Evolutionary conservation across 441 rosid species (phyloP).

Genomic region (Brassica hybrid): DNA sequence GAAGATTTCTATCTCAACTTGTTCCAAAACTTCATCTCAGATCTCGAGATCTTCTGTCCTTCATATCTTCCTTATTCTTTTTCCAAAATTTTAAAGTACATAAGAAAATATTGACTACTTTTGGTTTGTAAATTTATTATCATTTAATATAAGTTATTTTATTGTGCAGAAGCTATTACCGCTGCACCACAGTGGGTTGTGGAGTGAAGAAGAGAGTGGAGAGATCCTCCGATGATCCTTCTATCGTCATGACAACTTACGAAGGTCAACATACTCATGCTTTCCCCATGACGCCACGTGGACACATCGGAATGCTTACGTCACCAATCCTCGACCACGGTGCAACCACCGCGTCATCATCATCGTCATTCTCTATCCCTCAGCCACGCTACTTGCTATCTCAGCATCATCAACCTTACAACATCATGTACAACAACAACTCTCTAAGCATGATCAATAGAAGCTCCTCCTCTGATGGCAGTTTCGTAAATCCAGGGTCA

Average conservation of each 20-base stretch:
- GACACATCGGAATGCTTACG: slow-evolving; percentile 55
- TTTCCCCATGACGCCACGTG: slow-evolving; percentile 73
- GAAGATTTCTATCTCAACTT: slow-evolving; percentile 33
- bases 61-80: not conserved
- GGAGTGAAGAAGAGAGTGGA: slow-evolving; percentile 99
- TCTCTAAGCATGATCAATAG: slow-evolving; percentile 46
- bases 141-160: not conserved
- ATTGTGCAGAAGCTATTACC: slow-evolving; percentile 83
- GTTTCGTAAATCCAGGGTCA: slow-evolving; percentile 31
- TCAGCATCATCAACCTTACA: slow-evolving; percentile 49
- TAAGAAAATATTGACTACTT: too few relatives aligned
- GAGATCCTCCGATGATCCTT: slow-evolving; percentile 84
- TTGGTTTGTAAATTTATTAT: too few relatives aligned
- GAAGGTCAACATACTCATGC: slow-evolving; percentile 92
- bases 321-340: slow-evolving; percentile 45
- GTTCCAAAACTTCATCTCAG: slow-evolving; percentile 27
- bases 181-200: slow-evolving; percentile 91
- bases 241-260: slow-evolving; percentile 87
- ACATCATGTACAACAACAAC: slow-evolving; percentile 32
- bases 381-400: slow-evolving; percentile 56
- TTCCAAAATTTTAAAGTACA: too few relatives aligned
- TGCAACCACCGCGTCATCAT: slow-evolving; percentile 39
- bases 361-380: slow-evolving; percentile 51
- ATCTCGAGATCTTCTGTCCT: slow-evolving; percentile 36
- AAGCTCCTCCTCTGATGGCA: slow-evolving; percentile 26